phyloP scores from a whole-genome alignment of 73 alveolate species.

The Paramecium biaurelia region DNA sequence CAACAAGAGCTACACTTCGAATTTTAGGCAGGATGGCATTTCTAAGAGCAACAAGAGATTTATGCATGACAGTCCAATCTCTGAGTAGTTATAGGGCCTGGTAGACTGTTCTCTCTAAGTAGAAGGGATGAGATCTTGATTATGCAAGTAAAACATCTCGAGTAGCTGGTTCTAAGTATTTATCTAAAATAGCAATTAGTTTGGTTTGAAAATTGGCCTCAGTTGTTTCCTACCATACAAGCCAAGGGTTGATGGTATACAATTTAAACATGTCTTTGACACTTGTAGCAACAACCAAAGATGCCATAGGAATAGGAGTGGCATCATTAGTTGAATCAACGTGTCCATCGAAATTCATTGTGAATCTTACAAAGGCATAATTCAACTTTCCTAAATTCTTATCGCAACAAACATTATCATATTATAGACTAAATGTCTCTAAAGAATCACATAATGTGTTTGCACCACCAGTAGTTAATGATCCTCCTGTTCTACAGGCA shows the following conservation, averaged over 20 bases:
- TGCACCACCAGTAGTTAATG: background rate
- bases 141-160: background rate
- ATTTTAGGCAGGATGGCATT: background rate
- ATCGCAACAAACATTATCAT: slow-evolving; percentile 45
- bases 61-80: background rate
- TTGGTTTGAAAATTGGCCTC: background rate
- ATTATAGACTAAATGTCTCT: slow-evolving; percentile 18
- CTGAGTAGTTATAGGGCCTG: background rate
- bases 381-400: background rate
- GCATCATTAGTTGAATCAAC: background rate
- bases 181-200: background rate
- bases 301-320: background rate
- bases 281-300: background rate
- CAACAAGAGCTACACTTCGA: background rate
- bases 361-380: slow-evolving; percentile 36
- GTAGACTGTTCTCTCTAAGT: slow-evolving; percentile 22
- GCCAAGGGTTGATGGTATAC: slow-evolving; percentile 22
- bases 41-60: background rate
- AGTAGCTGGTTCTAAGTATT: background rate
- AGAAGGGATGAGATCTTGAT: slow-evolving; percentile 28
- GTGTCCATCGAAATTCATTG: background rate
- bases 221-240: background rate
- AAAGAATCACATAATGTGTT: background rate
- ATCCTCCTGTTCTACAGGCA: slow-evolving; percentile 14
- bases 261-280: slow-evolving; percentile 14